Evolutionary conservation across 2,329 filamentous ascomycete species (phyloP).

Genomic region (Aspergillus sojae): DNA sequence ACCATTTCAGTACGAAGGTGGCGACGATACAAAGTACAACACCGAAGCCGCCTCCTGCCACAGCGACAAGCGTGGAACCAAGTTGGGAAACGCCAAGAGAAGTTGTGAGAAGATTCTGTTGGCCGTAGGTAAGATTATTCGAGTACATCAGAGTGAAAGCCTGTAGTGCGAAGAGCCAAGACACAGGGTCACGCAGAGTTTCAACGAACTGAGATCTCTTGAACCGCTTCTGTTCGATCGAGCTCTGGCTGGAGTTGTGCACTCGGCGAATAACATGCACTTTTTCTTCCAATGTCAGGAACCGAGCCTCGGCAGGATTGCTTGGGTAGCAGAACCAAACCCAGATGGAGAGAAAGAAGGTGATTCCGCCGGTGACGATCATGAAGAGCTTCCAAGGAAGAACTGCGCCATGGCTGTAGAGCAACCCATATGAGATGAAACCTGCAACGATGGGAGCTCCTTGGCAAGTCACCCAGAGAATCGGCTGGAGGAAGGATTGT

Average conservation of each 20-base stretch:
- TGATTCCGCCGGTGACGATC: not conserved
- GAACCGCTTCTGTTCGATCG: slow-evolving; percentile 2
- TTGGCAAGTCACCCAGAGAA: slow-evolving; percentile 2
- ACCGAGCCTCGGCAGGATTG: not conserved
- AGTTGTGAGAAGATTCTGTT: slow-evolving; percentile 1
- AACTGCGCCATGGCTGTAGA: not conserved
- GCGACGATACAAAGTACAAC: not conserved
- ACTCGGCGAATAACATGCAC: not conserved
- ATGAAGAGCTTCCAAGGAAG: slow-evolving; percentile 2
- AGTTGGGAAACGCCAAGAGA: not conserved
- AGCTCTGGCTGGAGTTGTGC: not conserved
- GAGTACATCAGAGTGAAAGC: slow-evolving; percentile 2
- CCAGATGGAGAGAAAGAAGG: slow-evolving; percentile 1
- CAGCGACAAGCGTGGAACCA: slow-evolving; percentile 1
- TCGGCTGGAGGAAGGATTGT: not conserved
- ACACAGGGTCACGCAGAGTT: slow-evolving; percentile 1
- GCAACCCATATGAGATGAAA: not conserved
- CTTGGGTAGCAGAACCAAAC: not conserved
- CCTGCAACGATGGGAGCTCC: not conserved
- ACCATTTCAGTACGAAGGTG: not conserved
- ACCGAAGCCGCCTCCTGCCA: not conserved
- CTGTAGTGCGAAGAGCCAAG: not conserved
- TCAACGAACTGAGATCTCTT: not conserved
- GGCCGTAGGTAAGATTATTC: not conserved
- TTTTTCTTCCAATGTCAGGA: not conserved